A percentile compares a stretch with the other conserved stretches of the same genome.
These are phyloP conservation scores for Limonomyces culmigenus DNA, from an alignment of 1,284 basidiomycete genomes.

Conservation along the genomic window DNA sequence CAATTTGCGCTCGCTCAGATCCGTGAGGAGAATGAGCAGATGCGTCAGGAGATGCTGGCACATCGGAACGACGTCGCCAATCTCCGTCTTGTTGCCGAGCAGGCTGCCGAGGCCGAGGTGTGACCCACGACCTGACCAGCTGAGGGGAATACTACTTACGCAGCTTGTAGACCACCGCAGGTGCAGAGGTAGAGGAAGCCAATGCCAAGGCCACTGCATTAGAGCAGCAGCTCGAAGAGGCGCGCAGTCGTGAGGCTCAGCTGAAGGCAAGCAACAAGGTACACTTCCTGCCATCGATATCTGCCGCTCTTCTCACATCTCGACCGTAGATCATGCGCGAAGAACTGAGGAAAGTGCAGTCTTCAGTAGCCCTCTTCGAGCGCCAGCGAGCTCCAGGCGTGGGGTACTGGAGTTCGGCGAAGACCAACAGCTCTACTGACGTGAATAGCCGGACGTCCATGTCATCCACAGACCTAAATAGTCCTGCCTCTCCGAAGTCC, in stretches of 20 bases:
- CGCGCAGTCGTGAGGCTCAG: slow-evolving; percentile 45
- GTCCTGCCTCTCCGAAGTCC: slow-evolving; percentile 14
- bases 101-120: slow-evolving; percentile 43
- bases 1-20: no score
- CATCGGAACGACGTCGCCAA: slow-evolving; percentile 30
- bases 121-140: slow-evolving; percentile 8
- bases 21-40: slow-evolving; percentile 34
- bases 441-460: neutral
- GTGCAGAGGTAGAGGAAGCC: slow-evolving; percentile 25
- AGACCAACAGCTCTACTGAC: slow-evolving; percentile 14
- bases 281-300: slow-evolving; percentile 4
- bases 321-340: slow-evolving; percentile 42
- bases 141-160: no score
- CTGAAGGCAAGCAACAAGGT: slow-evolving; percentile 64
- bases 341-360: slow-evolving; percentile 85
- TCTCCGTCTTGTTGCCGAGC: slow-evolving; percentile 29
- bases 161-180: slow-evolving; percentile 22
- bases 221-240: slow-evolving; percentile 47
- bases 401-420: slow-evolving; percentile 64
- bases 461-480: neutral
- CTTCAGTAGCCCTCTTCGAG: slow-evolving; percentile 78
- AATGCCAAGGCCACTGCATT: slow-evolving; percentile 25
- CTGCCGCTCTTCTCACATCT: neutral
- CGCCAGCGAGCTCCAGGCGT: slow-evolving; percentile 83
- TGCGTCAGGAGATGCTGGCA: slow-evolving; percentile 30